Base-by-base conservation (phyloP, 2,329 filamentous ascomycete species). In the Mariannaea sp. region DNA sequence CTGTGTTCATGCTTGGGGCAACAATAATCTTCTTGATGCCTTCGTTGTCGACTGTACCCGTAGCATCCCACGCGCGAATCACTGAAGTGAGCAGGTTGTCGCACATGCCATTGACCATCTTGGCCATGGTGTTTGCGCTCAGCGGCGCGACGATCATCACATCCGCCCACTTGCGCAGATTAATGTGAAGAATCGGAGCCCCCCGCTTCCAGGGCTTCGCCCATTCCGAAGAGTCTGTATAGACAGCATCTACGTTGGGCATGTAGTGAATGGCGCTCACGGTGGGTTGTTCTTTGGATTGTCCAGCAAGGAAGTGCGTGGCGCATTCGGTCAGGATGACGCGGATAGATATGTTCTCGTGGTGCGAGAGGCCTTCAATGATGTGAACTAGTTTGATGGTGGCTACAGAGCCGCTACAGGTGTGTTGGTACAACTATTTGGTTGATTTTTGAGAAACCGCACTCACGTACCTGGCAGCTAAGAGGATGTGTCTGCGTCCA, bases 221-320 rank as follows among this genome's bases (percentile, higher is more conserved):
- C 92, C 92, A 97, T 72, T 97, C 94, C 59, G 92, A 89, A n/a
- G 84, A 82, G 68, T 97, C 91, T 7, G 80, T 77, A 72, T 96
- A 92, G 41, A 97, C 80, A 16, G 80, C 89, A 36, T 95, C 91
- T 6, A 97, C 89, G 59, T 88, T 87, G 3, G 85, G 83, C 5
- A 90, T 72, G 3, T 72, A 64, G 10, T 76, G 72, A 4, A 97
- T 74, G 1, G 80, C 72, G 0, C 77, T 73, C 2, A 94, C 70
- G 1, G 80, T 76, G 0, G 92, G 91, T 70, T 97, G 91, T 71
- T 97, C 92, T 3, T 72, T 68, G 27, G 85, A 83, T 68, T 96
- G 90, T 22, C 88, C 89, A 10, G 77, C 77, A 1, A 97, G 83
- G 70, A 97, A 97, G 24, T 86, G 80, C 19, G 80, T 74, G 0